phyloP scores from a whole-genome alignment of 345 rosid genomes.

The Cochlearia excelsa region DNA sequence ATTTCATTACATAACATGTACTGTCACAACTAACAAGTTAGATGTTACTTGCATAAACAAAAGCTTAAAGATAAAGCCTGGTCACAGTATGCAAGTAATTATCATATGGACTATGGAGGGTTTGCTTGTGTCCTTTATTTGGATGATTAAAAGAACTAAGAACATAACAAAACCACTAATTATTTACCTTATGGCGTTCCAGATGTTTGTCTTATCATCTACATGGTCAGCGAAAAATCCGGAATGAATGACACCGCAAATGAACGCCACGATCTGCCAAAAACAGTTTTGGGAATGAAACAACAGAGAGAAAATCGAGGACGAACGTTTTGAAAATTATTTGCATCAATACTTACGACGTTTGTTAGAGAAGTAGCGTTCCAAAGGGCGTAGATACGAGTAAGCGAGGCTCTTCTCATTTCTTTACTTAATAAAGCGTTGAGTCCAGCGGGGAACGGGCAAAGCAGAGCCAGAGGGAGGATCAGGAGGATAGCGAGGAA shows the following conservation, averaged over 20 bases:
- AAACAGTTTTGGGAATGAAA: constrained; percentile 14
- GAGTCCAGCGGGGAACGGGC: constrained; percentile 93
- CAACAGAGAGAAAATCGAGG: background rate
- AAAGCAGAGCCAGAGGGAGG: constrained; percentile 85
- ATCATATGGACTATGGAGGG: no score
- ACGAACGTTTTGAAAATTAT: background rate
- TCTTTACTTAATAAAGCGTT: constrained; percentile 94
- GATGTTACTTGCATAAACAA: no score
- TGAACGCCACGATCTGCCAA: constrained; percentile 82
- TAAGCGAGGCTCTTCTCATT: constrained; percentile 82
- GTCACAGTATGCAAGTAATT: no score
- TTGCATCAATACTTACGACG: constrained; percentile 56
- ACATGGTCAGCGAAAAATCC: constrained; percentile 46
- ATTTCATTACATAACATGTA: background rate
- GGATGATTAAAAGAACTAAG: background rate
- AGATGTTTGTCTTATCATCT: constrained; percentile 42
- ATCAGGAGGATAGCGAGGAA: constrained; percentile 85
- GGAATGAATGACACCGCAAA: constrained; percentile 61
- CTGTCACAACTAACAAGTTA: no score
- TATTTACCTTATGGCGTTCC: constrained; percentile 59
- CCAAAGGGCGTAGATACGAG: constrained; percentile 91
- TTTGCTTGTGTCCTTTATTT: no score
- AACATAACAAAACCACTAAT: background rate
- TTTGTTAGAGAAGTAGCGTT: constrained; percentile 82
- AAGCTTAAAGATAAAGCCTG: no score